Conservation (phyloP, 306 rosid species). For the Glycyrrhiza uralensis region DNA sequence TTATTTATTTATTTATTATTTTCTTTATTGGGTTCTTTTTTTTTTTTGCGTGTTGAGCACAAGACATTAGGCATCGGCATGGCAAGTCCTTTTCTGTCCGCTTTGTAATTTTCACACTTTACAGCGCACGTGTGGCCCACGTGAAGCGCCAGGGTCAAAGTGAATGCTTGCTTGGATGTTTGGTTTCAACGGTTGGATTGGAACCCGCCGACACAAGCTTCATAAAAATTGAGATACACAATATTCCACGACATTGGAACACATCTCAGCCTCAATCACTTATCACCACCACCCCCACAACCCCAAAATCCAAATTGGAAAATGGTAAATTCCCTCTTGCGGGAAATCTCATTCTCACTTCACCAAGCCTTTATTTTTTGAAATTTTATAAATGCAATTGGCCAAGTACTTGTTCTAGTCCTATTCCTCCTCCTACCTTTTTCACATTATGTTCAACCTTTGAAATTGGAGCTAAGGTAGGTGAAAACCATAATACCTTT, state of each 20-base stretch:
- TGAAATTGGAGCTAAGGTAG: slow-evolving; percentile 9
- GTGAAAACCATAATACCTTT: slow-evolving; percentile 18
- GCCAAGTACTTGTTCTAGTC: neutral
- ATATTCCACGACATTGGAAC: slow-evolving; percentile 12
- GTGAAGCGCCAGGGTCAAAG: slow-evolving; percentile 2
- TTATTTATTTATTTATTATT: too few relatives aligned
- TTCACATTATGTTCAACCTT: neutral
- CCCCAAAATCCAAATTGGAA: neutral
- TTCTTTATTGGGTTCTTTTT: neutral
- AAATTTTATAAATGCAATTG: neutral
- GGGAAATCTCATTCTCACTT: neutral
- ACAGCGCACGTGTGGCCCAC: slow-evolving; percentile 50
- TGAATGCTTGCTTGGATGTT: slow-evolving; percentile 6
- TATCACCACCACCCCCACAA: neutral
- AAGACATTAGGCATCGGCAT: slow-evolving; percentile 8
- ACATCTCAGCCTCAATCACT: neutral
- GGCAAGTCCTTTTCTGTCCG: slow-evolving; percentile 26
- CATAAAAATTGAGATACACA: neutral
- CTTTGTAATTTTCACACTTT: slow-evolving; percentile 20
- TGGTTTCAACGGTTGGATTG: slow-evolving; percentile 25
- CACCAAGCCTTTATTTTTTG: neutral
- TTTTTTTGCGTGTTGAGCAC: neutral
- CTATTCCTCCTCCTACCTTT: neutral
- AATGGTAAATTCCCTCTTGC: neutral
- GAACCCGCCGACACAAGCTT: slow-evolving; percentile 29